Evolutionary conservation across 1,139 yeast genomes (phyloP), one percentile per base, ranked within the genome.

Genomic region (Suhomyces maxii): DNA sequence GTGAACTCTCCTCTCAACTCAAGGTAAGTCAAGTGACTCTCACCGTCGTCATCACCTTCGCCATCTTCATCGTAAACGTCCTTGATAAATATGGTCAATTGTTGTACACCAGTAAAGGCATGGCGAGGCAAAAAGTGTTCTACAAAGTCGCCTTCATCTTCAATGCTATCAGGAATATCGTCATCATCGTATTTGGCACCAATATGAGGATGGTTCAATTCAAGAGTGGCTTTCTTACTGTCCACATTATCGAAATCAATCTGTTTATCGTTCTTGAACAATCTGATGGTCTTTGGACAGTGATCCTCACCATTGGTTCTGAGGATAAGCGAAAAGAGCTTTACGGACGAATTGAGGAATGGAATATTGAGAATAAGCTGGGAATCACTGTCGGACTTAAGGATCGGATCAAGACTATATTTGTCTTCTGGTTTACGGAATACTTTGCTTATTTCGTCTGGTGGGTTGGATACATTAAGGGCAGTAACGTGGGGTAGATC

Each of bases 101-200:
- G 81, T 23, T 81, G 80, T 26, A 87, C 82, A 41, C 89, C 88
- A 32, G 89, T 81, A 64, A 90, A 90, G 33, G 71, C 68, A 44
- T 85, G 84, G 25, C 97, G 71, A 25, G 95, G 95, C 40, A 91
- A 68, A 47, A 80, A 83, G 63, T 89, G 96, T 64, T 93, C 98
- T 0, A 86, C 89, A 58, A 90, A 86, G 28, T 84, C 84, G 26
- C 56, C 53, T 14, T 78, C 82, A 12, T 60, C 53, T 26, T 61
- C 65, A 18, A 70, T 49, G 8, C 44, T 40, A 11, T 64, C 71
- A 0, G 76, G 76, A 12, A 40, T 68, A 8, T 74, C 76, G 7
- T 65, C 73, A 3, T 61, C 67, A 38, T 69, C 66, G 46, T 65
- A 64, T 50, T 59, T 57, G 3, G 68, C 69, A 0, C 88, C 87